These are phyloP conservation scores for Taxillus chinensis DNA, from an alignment of 164 flowering plant species.

Conservation along the genomic window DNA sequence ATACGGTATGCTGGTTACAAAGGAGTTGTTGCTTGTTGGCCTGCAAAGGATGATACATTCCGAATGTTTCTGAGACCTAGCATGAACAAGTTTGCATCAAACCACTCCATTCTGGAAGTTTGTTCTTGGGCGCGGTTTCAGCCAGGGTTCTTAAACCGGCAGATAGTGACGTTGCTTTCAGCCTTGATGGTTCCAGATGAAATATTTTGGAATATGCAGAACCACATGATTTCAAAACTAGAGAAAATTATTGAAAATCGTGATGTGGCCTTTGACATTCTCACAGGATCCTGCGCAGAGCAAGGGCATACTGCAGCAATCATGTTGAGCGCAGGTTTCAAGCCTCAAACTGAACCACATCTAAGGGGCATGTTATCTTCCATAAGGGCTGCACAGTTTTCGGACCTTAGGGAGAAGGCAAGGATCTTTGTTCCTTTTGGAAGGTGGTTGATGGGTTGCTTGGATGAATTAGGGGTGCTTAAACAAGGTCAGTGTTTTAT, in stretches of 20 bases:
- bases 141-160: constrained; percentile 87
- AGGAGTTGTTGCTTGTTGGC: constrained; percentile 94
- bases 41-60: constrained; percentile 35
- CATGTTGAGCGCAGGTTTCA: constrained; percentile 89
- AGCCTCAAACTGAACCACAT: constrained; percentile 73
- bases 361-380: constrained; percentile 71
- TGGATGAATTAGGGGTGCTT: constrained; percentile 82
- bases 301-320: constrained; percentile 74
- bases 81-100: constrained; percentile 75
- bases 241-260: constrained; percentile 46
- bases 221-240: constrained; percentile 53
- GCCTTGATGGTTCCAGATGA: constrained; percentile 59
- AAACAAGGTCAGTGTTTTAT: constrained; percentile 87
- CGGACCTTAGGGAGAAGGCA: constrained; percentile 68
- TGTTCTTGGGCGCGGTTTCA: constrained; percentile 92
- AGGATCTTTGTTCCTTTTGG: constrained; percentile 84
- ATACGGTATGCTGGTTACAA: constrained; percentile 91
- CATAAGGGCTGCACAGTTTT: constrained; percentile 71
- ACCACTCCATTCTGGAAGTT: constrained; percentile 61
- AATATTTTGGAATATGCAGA: constrained; percentile 70
- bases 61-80: constrained; percentile 64
- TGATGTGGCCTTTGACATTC: constrained; percentile 76
- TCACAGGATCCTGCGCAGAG: constrained; percentile 72
- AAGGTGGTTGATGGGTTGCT: constrained; percentile 88
- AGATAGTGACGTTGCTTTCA: constrained; percentile 75